These are phyloP conservation scores for Fusarium abutilonis DNA, from an alignment of 2,329 filamentous ascomycete species.

Conservation along the genomic window DNA sequence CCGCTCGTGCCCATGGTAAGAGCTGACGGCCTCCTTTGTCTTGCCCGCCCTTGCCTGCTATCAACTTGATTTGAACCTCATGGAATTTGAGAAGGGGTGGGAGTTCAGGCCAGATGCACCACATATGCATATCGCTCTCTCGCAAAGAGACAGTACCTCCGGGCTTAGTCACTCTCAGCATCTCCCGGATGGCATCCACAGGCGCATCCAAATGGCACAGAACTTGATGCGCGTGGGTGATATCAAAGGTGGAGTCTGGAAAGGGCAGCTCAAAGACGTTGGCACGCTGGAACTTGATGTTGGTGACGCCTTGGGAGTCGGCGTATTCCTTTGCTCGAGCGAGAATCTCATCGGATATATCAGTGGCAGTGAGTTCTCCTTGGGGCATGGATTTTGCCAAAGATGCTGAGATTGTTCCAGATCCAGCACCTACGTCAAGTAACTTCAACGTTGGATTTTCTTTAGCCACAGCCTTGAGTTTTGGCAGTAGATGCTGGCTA, in stretches of 20 bases:
- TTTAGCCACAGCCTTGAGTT: conserved; percentile 45
- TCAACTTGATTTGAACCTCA: conserved; percentile 31
- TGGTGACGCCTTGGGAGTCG: conserved; percentile 36
- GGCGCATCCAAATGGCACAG: conserved; percentile 54
- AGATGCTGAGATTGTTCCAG: conserved; percentile 59
- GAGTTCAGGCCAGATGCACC: conserved; percentile 45
- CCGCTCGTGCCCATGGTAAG: conserved; percentile 43
- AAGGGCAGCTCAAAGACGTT: conserved; percentile 51
- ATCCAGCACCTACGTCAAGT: conserved; percentile 61
- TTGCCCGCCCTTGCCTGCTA: conserved; percentile 42
- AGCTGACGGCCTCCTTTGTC: conserved; percentile 44
- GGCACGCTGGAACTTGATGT: conserved; percentile 45
- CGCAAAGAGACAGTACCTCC: conserved; percentile 55
- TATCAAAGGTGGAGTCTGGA: conserved; percentile 53
- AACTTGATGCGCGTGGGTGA: conserved; percentile 56
- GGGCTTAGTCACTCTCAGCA: conserved; percentile 55
- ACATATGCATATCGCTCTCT: conserved; percentile 47
- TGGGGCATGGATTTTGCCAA: conserved; percentile 53
- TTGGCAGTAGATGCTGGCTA: conserved; percentile 56
- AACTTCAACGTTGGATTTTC: conserved; percentile 50
- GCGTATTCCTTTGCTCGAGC: conserved; percentile 42
- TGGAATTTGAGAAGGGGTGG: conserved; percentile 41
- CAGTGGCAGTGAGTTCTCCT: conserved; percentile 50
- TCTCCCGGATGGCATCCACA: conserved; percentile 51
- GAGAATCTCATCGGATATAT: conserved; percentile 48